These are phyloP conservation scores for Exophiala sp. DNA, from an alignment of 2,329 filamentous ascomycete species.

Conservation along the genomic window DNA sequence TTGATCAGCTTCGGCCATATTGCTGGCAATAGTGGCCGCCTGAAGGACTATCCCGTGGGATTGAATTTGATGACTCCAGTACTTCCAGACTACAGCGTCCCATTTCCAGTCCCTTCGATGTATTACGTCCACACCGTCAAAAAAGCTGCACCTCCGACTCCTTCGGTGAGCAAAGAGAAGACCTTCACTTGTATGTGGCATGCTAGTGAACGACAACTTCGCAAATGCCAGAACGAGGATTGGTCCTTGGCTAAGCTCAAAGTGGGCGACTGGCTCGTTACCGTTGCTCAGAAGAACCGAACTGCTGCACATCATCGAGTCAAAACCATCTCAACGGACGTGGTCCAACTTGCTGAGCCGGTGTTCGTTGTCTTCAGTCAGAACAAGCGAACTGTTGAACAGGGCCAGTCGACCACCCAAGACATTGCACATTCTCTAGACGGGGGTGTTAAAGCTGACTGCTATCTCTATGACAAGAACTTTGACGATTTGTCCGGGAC, in stretches of 20 bases:
- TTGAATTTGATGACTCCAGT: slow-evolving; percentile 54
- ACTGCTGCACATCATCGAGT: slow-evolving; percentile 14
- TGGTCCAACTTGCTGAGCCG: slow-evolving; percentile 9
- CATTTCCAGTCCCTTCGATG: not conserved
- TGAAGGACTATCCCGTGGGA: slow-evolving; percentile 57
- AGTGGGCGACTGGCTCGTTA: slow-evolving; percentile 22
- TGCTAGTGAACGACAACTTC: not conserved
- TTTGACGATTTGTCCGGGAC: slow-evolving; percentile 38
- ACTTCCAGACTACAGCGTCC: not conserved
- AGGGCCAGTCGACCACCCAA: not conserved
- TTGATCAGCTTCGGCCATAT: slow-evolving; percentile 77
- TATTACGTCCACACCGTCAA: not conserved
- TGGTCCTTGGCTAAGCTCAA: not conserved
- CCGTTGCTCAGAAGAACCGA: not conserved
- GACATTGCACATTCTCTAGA: not conserved
- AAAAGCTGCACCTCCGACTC: not conserved
- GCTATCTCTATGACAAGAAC: slow-evolving; percentile 36
- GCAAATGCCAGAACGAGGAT: not conserved
- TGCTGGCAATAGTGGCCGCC: slow-evolving; percentile 42
- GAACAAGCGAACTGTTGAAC: not conserved
- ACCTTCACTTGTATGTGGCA: slow-evolving; percentile 2
- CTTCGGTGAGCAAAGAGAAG: not conserved
- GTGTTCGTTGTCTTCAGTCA: not conserved
- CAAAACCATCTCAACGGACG: slow-evolving; percentile 9
- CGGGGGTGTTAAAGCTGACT: slow-evolving; percentile 9